Conservation (phyloP, 1,139 yeast species). For the Suhomyces panamericanus region DNA sequence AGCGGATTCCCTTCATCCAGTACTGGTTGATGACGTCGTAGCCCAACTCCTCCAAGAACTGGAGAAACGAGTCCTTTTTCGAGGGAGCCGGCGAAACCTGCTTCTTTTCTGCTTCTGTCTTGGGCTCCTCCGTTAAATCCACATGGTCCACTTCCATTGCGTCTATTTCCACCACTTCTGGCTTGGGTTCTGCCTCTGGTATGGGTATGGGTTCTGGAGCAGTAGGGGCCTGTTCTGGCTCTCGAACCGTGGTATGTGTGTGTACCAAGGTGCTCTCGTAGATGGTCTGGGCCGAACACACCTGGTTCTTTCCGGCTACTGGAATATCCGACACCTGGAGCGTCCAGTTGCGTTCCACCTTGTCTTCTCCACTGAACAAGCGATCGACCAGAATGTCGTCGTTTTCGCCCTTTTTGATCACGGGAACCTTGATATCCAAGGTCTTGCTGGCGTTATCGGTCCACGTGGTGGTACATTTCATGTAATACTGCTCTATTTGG, state of each 20-base stretch:
- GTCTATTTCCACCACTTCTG: conserved; percentile 4
- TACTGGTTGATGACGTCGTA: conserved; percentile 66
- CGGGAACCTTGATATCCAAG: conserved; percentile 32
- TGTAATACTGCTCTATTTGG: conserved; percentile 49
- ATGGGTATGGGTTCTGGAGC: background rate
- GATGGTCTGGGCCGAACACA: conserved; percentile 63
- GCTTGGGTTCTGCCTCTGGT: background rate
- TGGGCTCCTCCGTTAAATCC: conserved; percentile 7
- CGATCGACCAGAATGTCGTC: conserved; percentile 28
- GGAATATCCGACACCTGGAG: conserved; percentile 79
- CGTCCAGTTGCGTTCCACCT: conserved; percentile 51
- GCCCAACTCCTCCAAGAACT: conserved; percentile 66
- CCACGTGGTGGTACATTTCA: conserved; percentile 50
- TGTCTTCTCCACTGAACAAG: conserved; percentile 33
- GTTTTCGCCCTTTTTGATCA: conserved; percentile 20
- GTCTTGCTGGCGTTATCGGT: conserved; percentile 24
- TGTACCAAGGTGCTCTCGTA: conserved; percentile 64
- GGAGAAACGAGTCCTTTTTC: conserved; percentile 41
- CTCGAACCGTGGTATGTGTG: conserved; percentile 33
- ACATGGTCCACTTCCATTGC: conserved; percentile 12
- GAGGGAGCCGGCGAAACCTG: conserved; percentile 4
- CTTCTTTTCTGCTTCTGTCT: conserved; percentile 8
- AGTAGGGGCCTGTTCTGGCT: background rate
- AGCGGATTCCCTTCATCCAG: conserved; percentile 65
- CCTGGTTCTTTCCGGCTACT: conserved; percentile 75